These are phyloP conservation scores for Penicillium maclennaniae DNA, from an alignment of 495 filamentous ascomycete species.

Conservation along the genomic window DNA sequence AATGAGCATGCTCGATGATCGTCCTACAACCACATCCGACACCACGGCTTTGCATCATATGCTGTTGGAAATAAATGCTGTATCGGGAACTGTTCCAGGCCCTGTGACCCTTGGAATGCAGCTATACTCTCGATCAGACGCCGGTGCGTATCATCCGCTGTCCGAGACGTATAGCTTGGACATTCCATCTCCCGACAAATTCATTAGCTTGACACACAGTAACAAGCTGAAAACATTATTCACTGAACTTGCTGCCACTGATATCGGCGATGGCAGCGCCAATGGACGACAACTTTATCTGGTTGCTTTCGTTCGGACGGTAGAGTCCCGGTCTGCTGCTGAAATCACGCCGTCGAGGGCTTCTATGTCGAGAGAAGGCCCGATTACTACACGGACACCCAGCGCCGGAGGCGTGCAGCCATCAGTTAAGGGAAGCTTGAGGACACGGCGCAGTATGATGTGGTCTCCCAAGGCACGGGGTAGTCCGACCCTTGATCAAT, in stretches of 20 bases:
- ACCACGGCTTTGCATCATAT: slow-evolving; percentile 76
- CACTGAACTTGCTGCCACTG: slow-evolving; percentile 72
- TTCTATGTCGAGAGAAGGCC: slow-evolving; percentile 37
- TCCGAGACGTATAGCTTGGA: slow-evolving; percentile 83
- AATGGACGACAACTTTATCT: slow-evolving; percentile 69
- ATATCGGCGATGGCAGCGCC: slow-evolving; percentile 74
- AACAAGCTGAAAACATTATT: slow-evolving; percentile 80
- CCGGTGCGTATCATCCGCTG: slow-evolving; percentile 58
- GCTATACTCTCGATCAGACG: slow-evolving; percentile 65
- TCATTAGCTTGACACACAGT: slow-evolving; percentile 52
- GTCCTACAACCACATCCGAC: slow-evolving; percentile 63
- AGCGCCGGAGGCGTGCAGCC: slow-evolving; percentile 20
- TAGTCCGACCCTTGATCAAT: slow-evolving; percentile 24
- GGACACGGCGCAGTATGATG: slow-evolving; percentile 75
- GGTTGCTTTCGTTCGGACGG: slow-evolving; percentile 73
- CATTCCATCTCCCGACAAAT: slow-evolving; percentile 66
- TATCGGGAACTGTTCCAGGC: slow-evolving; percentile 67
- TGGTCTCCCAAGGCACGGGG: slow-evolving; percentile 54
- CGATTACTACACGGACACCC: slow-evolving; percentile 27
- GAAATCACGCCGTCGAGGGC: slow-evolving; percentile 23
- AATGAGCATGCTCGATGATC: slow-evolving; percentile 89
- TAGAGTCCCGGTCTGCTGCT: slow-evolving; percentile 50
- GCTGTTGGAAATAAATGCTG: slow-evolving; percentile 74
- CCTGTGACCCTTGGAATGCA: slow-evolving; percentile 75
- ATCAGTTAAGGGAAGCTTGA: slow-evolving; percentile 41